phyloP scores from a whole-genome alignment of 2,329 filamentous ascomycete species.

The Xylaria sp. region DNA sequence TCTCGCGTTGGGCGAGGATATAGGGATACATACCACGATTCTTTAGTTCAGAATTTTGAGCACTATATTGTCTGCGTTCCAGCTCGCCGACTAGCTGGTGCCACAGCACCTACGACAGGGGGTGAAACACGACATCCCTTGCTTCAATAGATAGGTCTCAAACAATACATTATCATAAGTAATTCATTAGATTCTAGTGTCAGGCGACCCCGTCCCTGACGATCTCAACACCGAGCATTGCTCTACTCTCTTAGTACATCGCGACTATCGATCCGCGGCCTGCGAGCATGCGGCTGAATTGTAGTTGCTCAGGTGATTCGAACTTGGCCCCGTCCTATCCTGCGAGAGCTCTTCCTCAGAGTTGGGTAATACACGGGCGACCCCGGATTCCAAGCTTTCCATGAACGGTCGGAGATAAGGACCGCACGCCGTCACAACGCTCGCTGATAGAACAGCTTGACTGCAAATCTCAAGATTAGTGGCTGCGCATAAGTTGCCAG shows the following conservation, averaged over 20 bases:
- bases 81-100: not conserved
- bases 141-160: not conserved
- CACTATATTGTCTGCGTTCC: too few species aligned
- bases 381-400: slow-evolving; percentile 30
- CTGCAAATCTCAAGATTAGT: not conserved
- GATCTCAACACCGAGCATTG: slow-evolving; percentile 6
- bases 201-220: not conserved
- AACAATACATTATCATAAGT: not conserved
- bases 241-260: not conserved
- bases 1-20: too few species aligned
- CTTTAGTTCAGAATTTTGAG: too few species aligned
- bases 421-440: slow-evolving; percentile 27
- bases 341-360: slow-evolving; percentile 22
- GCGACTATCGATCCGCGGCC: slow-evolving; percentile 8
- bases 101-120: not conserved
- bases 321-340: slow-evolving; percentile 6
- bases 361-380: slow-evolving; percentile 24
- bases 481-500: not conserved
- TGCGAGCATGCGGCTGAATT: slow-evolving; percentile 21
- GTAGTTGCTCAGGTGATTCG: slow-evolving; percentile 21
- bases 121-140: slow-evolving; percentile 18
- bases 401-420: slow-evolving; percentile 30
- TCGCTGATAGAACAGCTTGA: slow-evolving; percentile 22
- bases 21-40: too few species aligned
- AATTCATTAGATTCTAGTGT: not conserved